Evolutionary conservation across 805 yeast genomes (phyloP).

Genomic region (Pichia nakasei): DNA sequence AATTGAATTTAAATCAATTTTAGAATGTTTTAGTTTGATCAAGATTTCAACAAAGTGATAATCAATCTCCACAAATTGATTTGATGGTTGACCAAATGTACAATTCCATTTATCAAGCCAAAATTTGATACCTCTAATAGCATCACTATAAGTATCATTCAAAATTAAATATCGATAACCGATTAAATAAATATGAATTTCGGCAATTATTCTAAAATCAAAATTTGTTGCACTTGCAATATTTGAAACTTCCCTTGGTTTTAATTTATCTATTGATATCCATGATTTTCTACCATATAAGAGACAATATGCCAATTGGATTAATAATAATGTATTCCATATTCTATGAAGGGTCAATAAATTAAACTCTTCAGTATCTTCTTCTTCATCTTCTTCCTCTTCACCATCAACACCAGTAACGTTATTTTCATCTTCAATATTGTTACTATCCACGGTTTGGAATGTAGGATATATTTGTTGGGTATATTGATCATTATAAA

Average conservation of each 20-base stretch:
- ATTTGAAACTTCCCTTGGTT: conserved; percentile 27
- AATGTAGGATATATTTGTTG: too few species aligned
- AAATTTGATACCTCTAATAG: conserved; percentile 33
- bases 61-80: conserved; percentile 67
- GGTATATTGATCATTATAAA: too few species aligned
- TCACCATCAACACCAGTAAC: background rate
- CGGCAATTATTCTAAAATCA: conserved; percentile 78
- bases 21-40: conserved; percentile 25
- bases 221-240: conserved; percentile 60
- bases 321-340: conserved; percentile 64
- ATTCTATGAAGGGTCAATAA: conserved; percentile 50
- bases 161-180: conserved; percentile 50
- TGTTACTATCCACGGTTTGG: too few species aligned
- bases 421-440: background rate
- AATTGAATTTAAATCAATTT: conserved; percentile 7
- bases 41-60: conserved; percentile 53
- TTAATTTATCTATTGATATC: conserved; percentile 39
- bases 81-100: conserved; percentile 58
- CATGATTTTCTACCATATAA: conserved; percentile 39
- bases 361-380: conserved; percentile 34
- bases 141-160: conserved; percentile 7
- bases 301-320: conserved; percentile 58
- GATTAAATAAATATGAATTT: conserved; percentile 50
- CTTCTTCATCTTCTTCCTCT: conserved; percentile 3
- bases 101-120: conserved; percentile 70